phyloP scores from a whole-genome alignment of 169 alveolate genomes.

The Eimeria sp. region DNA sequence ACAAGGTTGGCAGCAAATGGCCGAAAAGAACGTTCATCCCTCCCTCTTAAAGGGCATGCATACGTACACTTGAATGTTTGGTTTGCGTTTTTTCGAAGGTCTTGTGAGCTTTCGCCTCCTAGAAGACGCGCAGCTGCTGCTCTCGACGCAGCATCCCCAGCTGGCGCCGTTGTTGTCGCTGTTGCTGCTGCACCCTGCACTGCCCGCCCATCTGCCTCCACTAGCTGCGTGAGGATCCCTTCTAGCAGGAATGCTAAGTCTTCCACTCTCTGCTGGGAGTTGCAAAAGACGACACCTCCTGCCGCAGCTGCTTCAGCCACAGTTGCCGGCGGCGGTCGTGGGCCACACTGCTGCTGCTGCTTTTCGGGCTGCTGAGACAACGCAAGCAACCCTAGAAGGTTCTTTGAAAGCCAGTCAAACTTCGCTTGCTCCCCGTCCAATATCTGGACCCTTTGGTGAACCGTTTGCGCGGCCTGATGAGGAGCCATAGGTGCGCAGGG shows the following conservation, averaged over 20 bases:
- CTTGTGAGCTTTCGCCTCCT: conserved; percentile 30
- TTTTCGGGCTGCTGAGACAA: conserved; percentile 23
- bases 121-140: conserved; percentile 81
- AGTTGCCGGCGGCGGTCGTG: conserved; percentile 41
- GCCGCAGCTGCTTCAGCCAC: conserved; percentile 39
- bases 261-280: conserved; percentile 77
- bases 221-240: conserved; percentile 23
- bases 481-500: conserved; percentile 9
- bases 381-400: conserved; percentile 71
- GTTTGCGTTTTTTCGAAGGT: conserved; percentile 51
- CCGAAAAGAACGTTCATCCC: background rate
- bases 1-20: background rate
- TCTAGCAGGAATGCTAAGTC: conserved; percentile 74
- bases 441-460: conserved; percentile 61
- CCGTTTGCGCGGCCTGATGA: conserved; percentile 73
- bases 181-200: conserved; percentile 8
- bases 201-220: conserved; percentile 20
- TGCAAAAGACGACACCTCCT: conserved; percentile 73
- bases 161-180: background rate
- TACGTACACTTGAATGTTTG: conserved; percentile 77
- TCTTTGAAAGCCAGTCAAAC: conserved; percentile 61
- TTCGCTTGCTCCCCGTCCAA: conserved; percentile 65
- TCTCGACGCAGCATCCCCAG: conserved; percentile 37
- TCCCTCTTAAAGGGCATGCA: background rate
- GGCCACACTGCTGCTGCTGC: conserved; percentile 20